phyloP scores from a whole-genome alignment of 2,329 filamentous ascomycete genomes.

The Neonectria coccinea region DNA sequence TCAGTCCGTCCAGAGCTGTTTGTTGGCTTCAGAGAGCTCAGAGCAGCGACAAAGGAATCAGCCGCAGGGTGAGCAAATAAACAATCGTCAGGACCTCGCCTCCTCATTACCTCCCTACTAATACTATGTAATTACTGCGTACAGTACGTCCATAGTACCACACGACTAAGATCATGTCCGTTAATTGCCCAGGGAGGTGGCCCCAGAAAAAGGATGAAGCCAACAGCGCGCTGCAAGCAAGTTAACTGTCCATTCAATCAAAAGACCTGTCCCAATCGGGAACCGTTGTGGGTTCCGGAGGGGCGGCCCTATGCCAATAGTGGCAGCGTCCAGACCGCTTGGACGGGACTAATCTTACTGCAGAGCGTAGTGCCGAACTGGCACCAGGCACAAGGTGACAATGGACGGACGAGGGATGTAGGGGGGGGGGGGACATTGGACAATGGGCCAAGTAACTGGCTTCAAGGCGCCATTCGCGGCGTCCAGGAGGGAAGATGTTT shows the following conservation, averaged over 20 bases:
- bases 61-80: not conserved
- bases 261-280: constrained; percentile 10
- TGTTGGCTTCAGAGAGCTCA: not conserved
- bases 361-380: constrained; percentile 10
- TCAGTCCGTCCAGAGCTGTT: no score
- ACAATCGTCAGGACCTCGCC: no score
- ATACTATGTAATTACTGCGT: no score
- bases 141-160: not conserved
- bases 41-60: not conserved
- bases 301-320: constrained; percentile 12
- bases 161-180: not conserved
- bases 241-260: constrained; percentile 14
- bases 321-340: constrained; percentile 19
- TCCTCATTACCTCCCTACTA: no score
- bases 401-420: not conserved
- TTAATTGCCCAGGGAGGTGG: constrained; percentile 6
- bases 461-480: constrained; percentile 13
- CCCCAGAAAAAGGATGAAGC: constrained; percentile 1
- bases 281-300: constrained; percentile 9
- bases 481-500: constrained; percentile 15
- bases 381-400: constrained; percentile 1
- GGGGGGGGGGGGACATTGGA: constrained; percentile 2
- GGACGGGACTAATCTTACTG: constrained; percentile 25
- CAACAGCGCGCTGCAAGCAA: constrained; percentile 8
- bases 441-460: constrained; percentile 10